Conservation (phyloP, 345 rosid species). For the Hibiscus mutabilis region DNA sequence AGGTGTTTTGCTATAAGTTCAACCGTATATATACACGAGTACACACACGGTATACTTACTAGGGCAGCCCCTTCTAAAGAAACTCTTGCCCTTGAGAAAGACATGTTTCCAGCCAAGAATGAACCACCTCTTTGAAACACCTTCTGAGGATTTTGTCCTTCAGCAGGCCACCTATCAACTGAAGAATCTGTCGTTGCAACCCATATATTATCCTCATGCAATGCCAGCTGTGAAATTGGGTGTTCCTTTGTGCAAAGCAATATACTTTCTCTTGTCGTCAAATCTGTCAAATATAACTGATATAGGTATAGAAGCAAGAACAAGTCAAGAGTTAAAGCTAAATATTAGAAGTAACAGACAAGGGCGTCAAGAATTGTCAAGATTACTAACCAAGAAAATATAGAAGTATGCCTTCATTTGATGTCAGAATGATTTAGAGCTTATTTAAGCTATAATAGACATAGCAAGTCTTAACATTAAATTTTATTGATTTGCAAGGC, state of each 20-base stretch:
- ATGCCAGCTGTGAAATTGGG: conserved; percentile 76
- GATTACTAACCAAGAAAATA: neutral
- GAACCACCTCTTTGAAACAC: conserved; percentile 83
- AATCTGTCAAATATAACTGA: conserved; percentile 96
- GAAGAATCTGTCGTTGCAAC: conserved; percentile 91
- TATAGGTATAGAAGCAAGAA: conserved; percentile 1
- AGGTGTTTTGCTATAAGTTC: neutral
- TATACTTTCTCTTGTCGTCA: conserved; percentile 85
- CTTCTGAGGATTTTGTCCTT: conserved; percentile 80
- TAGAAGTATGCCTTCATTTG: neutral
- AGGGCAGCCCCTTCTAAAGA: conserved; percentile 86
- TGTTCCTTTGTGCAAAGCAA: conserved; percentile 92
- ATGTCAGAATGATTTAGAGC: neutral
- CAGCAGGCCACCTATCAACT: conserved; percentile 89
- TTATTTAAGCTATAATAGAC: neutral
- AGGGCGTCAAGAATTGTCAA: neutral
- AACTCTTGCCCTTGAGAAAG: conserved; percentile 89
- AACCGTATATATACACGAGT: neutral
- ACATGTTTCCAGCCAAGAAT: conserved; percentile 93
- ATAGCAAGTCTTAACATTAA: neutral
- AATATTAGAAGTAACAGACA: conserved; percentile 2
- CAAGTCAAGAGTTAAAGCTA: conserved; percentile 13
- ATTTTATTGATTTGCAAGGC: neutral
- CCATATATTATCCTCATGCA: conserved; percentile 93
- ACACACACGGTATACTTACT: conserved; percentile 39